Evolutionary conservation across 768 basidiomycete species (phyloP).

Genomic region (Tricholoma terreum): DNA sequence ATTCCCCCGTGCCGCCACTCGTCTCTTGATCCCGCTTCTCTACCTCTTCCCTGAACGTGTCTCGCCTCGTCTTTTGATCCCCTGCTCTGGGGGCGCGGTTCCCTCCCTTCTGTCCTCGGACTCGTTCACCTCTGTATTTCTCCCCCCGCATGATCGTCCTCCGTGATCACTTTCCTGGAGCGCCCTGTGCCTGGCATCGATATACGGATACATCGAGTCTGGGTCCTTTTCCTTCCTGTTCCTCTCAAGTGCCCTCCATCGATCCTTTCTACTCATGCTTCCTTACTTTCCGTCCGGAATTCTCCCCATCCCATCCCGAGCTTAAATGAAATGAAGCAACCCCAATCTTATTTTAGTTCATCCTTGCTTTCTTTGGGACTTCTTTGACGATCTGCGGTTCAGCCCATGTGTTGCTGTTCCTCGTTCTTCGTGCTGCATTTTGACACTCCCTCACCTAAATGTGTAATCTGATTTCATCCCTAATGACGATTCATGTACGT

Average conservation of each 20-base stretch:
- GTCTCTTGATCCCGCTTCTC: neutral
- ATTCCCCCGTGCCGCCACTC: neutral
- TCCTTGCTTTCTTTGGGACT: neutral
- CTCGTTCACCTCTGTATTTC: too few species aligned
- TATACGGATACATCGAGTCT: too few species aligned
- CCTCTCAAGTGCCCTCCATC: neutral
- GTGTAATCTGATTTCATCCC: neutral
- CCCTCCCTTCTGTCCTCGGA: neutral
- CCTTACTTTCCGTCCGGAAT: constrained; percentile 3
- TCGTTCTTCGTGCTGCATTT: neutral
- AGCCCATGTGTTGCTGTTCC: neutral
- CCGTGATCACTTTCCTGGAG: too few species aligned
- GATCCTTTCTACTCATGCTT: too few species aligned
- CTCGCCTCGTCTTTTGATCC: too few species aligned
- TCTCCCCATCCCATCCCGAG: constrained; percentile 11
- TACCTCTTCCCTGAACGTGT: neutral
- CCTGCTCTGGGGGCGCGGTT: too few species aligned
- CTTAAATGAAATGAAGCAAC: neutral
- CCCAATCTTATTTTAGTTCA: neutral
- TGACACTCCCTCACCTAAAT: neutral
- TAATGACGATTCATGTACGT: neutral
- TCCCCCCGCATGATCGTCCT: neutral
- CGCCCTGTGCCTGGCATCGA: too few species aligned
- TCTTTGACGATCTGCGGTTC: constrained; percentile 3
- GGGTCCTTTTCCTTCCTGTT: neutral